Evolutionary conservation across 2,329 filamentous ascomycete genomes (phyloP).

Genomic region (Corynespora cassiicola): DNA sequence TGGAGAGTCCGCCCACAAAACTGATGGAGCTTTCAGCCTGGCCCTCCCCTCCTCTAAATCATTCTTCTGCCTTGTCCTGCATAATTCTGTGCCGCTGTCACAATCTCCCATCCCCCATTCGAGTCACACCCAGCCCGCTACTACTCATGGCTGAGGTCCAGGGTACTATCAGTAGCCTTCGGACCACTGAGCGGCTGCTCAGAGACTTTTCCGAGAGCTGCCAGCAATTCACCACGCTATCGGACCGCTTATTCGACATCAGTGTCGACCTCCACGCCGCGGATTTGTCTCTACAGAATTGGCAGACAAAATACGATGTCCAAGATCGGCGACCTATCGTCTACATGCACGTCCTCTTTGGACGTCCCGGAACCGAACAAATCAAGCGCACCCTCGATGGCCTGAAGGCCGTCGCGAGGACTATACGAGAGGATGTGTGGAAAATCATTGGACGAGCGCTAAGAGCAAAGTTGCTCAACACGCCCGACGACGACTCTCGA

Average conservation of each 20-base stretch:
- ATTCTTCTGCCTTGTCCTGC: not conserved
- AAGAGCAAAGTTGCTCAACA: conserved; percentile 8
- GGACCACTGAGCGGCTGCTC: conserved; percentile 22
- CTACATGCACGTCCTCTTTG: conserved; percentile 30
- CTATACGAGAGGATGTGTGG: conserved; percentile 21
- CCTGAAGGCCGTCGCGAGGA: conserved; percentile 16
- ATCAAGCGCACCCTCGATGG: conserved; percentile 21
- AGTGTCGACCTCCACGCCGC: conserved; percentile 23
- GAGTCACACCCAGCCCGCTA: no score
- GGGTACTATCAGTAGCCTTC: conserved; percentile 20
- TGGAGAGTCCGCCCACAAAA: conserved; percentile 13
- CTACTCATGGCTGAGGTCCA: conserved; percentile 27
- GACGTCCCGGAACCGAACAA: conserved; percentile 23
- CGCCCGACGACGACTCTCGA: conserved; percentile 3
- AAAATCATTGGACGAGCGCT: conserved; percentile 24
- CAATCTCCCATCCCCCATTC: no score
- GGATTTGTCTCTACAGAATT: conserved; percentile 26
- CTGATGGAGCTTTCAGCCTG: conserved; percentile 11
- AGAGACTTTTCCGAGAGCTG: conserved; percentile 25
- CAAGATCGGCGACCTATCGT: conserved; percentile 20
- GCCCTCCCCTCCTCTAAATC: not conserved
- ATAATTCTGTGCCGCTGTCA: no score
- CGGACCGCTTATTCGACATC: conserved; percentile 30
- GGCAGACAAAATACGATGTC: conserved; percentile 31
- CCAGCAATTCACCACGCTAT: conserved; percentile 23